Evolutionary conservation across 1,139 yeast species (phyloP), one percentile per base, ranked within the genome.

Genomic region (Kurtzmaniella quercitrusa): DNA sequence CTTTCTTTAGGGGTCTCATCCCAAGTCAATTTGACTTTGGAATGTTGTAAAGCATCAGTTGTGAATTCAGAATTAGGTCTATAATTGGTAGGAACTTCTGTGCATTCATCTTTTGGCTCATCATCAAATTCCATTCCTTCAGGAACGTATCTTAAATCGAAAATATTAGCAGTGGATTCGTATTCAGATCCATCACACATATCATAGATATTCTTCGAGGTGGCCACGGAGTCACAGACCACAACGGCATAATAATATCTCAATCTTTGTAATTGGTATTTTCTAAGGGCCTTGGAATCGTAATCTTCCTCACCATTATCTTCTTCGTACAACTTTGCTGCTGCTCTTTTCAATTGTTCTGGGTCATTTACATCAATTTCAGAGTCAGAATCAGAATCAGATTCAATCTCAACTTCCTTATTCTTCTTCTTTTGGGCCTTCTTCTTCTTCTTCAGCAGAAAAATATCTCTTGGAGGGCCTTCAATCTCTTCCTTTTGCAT

Each of bases 1-100:
- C 98, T 79, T 57, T 90, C 97, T 48, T 81, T 84, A 3, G 98
- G 98, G 0, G 98, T 94, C 65, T 93, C 98, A 63, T 94, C 99
- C 98, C 98, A 91, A 0, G 97, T 90, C 50, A 91, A 73, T 59
- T 88, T 88, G 40, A 91, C 97, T 57, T 89, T 90, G 12, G 96
- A 89, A 60, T 89, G 96, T 59, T 90, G 96, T 47, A 91, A 73
- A 0, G 97, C 97, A 63, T 88, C 96, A 2, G 97, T 94, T 31
- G 88, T 88, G 65, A 93, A 94, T 2, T 66, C 59, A 11, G 82
- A 76, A 44, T 72, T 73, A n/a, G 98, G 98, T 54, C 80, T 82
- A 63, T 93, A 94, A 42, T 78, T 78, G 3, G 82, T 70, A 2
- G 98, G 96, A 17, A 90, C 71, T 50, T 79, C 76, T 23, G 69